phyloP scores from a whole-genome alignment of 768 basidiomycete genomes.

The Lentinula boryana region DNA sequence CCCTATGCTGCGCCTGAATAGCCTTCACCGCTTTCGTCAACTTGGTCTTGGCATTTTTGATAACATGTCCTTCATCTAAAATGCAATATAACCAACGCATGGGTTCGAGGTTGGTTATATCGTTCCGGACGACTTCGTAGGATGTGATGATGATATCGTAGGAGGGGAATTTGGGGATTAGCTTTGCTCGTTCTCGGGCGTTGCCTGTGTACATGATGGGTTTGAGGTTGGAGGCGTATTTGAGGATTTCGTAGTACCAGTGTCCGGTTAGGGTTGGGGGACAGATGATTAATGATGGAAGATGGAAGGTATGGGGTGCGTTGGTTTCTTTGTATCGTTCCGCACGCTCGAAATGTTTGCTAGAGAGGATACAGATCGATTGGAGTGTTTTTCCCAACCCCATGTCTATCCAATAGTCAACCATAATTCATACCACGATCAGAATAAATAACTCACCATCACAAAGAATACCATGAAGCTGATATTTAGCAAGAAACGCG shows the following conservation, averaged over 20 bases:
- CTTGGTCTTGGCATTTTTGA: slow-evolving; percentile 98
- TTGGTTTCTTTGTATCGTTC: slow-evolving; percentile 58
- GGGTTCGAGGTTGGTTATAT: slow-evolving; percentile 68
- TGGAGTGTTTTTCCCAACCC: slow-evolving; percentile 97
- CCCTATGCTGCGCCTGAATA: slow-evolving; percentile 84
- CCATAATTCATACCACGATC: neutral
- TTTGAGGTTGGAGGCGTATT: slow-evolving; percentile 79
- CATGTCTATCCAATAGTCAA: slow-evolving; percentile 66
- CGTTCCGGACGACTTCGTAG: slow-evolving; percentile 96
- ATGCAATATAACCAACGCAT: slow-evolving; percentile 93
- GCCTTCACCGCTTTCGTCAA: slow-evolving; percentile 93
- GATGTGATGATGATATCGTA: slow-evolving; percentile 96
- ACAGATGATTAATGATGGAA: slow-evolving; percentile 93
- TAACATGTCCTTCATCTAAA: slow-evolving; percentile 96
- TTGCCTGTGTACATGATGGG: slow-evolving; percentile 89
- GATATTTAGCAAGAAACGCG: slow-evolving; percentile 96
- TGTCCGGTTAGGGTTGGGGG: slow-evolving; percentile 97
- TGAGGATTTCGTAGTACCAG: slow-evolving; percentile 97
- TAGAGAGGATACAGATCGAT: slow-evolving; percentile 93
- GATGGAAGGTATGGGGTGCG: slow-evolving; percentile 72
- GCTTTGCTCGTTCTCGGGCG: slow-evolving; percentile 68
- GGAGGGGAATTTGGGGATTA: slow-evolving; percentile 57
- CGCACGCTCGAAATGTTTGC: slow-evolving; percentile 87
- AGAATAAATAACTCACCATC: slow-evolving; percentile 73
- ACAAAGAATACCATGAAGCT: slow-evolving; percentile 95